Conservation (phyloP, 306 rosid genomes). For the Vigna mungo region DNA sequence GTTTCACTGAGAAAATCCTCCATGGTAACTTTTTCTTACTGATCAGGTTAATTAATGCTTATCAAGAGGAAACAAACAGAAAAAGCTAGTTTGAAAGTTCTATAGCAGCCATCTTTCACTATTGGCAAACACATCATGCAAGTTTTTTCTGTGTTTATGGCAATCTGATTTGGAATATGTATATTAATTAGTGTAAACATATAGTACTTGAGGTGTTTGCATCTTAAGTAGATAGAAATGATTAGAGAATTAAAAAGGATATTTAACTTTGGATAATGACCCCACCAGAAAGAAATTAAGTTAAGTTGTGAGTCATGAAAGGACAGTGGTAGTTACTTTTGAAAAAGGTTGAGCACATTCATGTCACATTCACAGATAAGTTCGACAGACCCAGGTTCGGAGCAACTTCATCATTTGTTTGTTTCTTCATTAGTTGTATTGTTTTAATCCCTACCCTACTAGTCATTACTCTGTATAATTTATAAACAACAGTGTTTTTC, state of each 20-base stretch:
- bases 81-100: neutral
- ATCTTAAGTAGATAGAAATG: neutral
- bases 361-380: conserved; percentile 37
- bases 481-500: neutral
- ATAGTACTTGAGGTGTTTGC: neutral
- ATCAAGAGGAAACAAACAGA: neutral
- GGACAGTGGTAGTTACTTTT: neutral
- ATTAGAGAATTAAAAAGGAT: neutral
- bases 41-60: neutral
- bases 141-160: neutral
- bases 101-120: neutral
- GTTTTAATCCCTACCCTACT: neutral
- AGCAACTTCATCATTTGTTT: conserved; percentile 59
- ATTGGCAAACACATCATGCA: neutral
- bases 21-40: neutral
- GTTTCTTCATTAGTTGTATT: neutral
- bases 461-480: neutral
- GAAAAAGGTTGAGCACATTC: conserved; percentile 30
- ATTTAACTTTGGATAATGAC: neutral
- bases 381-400: conserved; percentile 55
- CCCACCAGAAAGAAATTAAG: neutral
- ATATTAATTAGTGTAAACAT: too few relatives aligned
- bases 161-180: neutral
- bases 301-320: neutral
- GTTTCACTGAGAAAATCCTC: neutral